Percentiles rank a stretch among this genome's conserved stretches.
phyloP scores from a whole-genome alignment of 2,329 filamentous ascomycete species.

The Talaromyces sp. region DNA sequence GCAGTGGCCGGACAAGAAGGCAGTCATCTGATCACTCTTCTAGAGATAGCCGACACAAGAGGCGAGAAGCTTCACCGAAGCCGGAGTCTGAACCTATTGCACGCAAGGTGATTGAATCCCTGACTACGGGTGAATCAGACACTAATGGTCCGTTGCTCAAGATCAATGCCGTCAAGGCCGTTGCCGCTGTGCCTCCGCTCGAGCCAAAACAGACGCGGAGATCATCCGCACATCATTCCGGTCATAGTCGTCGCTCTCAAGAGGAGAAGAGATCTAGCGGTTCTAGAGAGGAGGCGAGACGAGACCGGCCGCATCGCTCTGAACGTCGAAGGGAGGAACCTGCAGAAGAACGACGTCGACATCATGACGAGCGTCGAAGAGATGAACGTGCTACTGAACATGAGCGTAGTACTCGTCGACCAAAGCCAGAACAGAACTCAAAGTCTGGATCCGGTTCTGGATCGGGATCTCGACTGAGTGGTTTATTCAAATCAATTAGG shows the following conservation, averaged over 20 bases:
- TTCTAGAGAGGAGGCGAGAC: conserved; percentile 17
- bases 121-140: conserved; percentile 43
- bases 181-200: conserved; percentile 27
- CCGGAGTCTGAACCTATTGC: conserved; percentile 18
- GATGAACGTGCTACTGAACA: conserved; percentile 16
- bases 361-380: conserved; percentile 20
- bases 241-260: conserved; percentile 23
- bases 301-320: conserved; percentile 19
- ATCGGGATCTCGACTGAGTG: conserved; percentile 15
- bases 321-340: conserved; percentile 18
- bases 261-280: conserved; percentile 22
- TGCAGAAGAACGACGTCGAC: conserved; percentile 17
- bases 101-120: conserved; percentile 36
- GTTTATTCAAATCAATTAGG: conserved; percentile 21
- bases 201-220: conserved; percentile 14
- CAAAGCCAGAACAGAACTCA: conserved; percentile 10
- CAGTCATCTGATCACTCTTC: conserved; percentile 28
- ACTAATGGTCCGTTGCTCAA: conserved; percentile 41
- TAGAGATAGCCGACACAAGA: conserved; percentile 28
- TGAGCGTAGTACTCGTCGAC: conserved; percentile 12
- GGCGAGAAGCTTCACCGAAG: conserved; percentile 29
- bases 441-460: conserved; percentile 13
- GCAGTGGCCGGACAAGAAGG: conserved; percentile 20
- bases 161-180: conserved; percentile 37
- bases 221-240: conserved; percentile 33